Evolutionary conservation across 352 stramenopile species (phyloP), one percentile per base, ranked within the genome.

Genomic region (Phytopythium oedochilum): DNA sequence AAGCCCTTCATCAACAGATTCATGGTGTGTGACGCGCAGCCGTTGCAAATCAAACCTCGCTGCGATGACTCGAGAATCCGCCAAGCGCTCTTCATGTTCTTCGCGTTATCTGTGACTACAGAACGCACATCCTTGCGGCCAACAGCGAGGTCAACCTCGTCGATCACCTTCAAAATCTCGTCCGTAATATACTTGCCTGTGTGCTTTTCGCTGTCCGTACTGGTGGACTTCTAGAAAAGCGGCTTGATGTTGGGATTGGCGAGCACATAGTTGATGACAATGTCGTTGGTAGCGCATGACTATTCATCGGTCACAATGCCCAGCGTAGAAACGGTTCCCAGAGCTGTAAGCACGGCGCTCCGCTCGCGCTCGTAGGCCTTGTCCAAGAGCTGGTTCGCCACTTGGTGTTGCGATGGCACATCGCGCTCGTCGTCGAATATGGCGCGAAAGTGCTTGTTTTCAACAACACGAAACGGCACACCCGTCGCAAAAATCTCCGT

Each of bases 1-100:
- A 66, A 5, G 42, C 58, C 38, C 47, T 68, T 63, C 31, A 63
- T 63, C 42, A 63, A n/a, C n/a, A n/a, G n/a, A n/a, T n/a, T n/a
- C n/a, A n/a, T n/a, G n/a, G n/a, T n/a, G n/a, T n/a, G n/a, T 3
- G 10, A 63, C 2, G 39, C 36, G n/a, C 54, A 66, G 15, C 48
- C 55, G 17, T 48, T 53, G 18, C 54, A 67, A 25, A 62, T 46
- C 9, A 63, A 42, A 1, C 42, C 54, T 2, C 2, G 26, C 5
- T 42, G 28, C 14, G 45, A 20, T 4, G 7, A 2, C 15, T 25
- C 7, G 5, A 62, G 10, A 0, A 54, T 20, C 14, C 38, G 1
- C 50, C 54, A 57, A 1, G 49, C 43, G 15, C 34, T 44, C 12
- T 67, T 63, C 35, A 62, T 60, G 22, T 60, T 60, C 17, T 26